Conservation (phyloP, 495 filamentous ascomycete species). For the Penicillium arizonense region DNA sequence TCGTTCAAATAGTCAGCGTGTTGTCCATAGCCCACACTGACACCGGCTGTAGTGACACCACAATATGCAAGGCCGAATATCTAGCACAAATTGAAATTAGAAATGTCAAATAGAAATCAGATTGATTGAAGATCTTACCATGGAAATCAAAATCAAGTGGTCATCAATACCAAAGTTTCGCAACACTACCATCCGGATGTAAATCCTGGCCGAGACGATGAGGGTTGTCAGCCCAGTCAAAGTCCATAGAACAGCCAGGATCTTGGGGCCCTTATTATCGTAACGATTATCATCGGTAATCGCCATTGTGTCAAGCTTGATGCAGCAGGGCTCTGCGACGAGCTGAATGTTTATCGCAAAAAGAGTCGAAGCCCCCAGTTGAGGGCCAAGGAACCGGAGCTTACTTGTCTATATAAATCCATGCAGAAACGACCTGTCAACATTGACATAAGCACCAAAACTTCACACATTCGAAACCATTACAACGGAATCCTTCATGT, state of each 20-base stretch:
- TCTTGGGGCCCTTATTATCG: conserved; percentile 37
- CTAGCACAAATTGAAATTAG: conserved; percentile 1
- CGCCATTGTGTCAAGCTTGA: conserved; percentile 1
- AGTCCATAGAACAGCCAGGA: conserved; percentile 42
- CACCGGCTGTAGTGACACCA: conserved; percentile 16
- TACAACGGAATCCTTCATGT: not conserved
- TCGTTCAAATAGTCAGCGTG: conserved; percentile 10
- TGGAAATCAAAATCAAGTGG: conserved; percentile 43
- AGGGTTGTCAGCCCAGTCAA: conserved; percentile 33
- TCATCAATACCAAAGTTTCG: conserved; percentile 51
- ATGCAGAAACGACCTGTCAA: too few species aligned
- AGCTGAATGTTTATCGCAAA: too few species aligned
- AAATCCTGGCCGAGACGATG: conserved; percentile 40
- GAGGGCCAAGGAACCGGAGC: too few species aligned
- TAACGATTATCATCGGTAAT: conserved; percentile 6
- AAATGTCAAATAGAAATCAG: not conserved
- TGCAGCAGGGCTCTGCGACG: not conserved
- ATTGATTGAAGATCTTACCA: conserved; percentile 23
- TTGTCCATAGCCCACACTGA: conserved; percentile 19
- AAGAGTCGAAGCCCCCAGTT: too few species aligned
- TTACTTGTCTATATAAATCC: too few species aligned
- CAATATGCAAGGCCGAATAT: conserved; percentile 20
- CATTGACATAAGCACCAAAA: too few species aligned
- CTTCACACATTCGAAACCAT: not conserved
- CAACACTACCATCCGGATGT: conserved; percentile 42